Evolutionary conservation across 768 basidiomycete species (phyloP).

Genomic region (Pleurotus djamor): DNA sequence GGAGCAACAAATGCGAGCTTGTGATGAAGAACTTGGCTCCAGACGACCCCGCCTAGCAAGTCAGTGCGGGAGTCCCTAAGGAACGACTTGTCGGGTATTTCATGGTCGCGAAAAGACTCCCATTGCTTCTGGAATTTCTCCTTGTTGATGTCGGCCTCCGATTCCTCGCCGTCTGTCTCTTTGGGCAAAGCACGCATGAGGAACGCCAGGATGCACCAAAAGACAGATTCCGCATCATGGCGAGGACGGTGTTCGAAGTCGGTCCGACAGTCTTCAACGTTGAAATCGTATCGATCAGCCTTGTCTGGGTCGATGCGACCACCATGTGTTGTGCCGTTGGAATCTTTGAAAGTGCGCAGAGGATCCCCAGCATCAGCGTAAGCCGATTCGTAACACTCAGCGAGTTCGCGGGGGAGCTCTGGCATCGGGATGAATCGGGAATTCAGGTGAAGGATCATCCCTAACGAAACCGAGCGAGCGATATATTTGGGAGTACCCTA

Average conservation of each 20-base stretch:
- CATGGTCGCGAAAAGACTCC: not conserved
- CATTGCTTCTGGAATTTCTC: not conserved
- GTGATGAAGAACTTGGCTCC: not conserved
- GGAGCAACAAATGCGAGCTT: not conserved
- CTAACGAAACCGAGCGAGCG: not conserved
- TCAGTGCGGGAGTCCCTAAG: not conserved
- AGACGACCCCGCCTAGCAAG: not conserved
- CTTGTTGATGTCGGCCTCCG: not conserved
- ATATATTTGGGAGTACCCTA: not conserved
- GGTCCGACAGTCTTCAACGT: not conserved
- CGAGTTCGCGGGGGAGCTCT: not conserved
- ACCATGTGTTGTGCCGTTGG: not conserved
- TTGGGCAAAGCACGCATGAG: not conserved
- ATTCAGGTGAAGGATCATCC: not conserved
- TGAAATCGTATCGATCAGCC: not conserved
- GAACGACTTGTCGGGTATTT: not conserved
- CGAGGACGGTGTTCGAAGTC: slow-evolving; percentile 1
- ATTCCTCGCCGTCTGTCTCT: not conserved
- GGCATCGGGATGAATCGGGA: not conserved
- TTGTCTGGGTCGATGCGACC: not conserved
- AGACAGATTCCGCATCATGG: slow-evolving; percentile 8
- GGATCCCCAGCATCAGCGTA: not conserved
- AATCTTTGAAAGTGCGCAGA: not conserved
- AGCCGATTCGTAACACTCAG: not conserved
- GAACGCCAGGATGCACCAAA: slow-evolving; percentile 2